A percentile compares a stretch with the other conserved stretches of the same genome.
Conservation (phyloP, 2,329 filamentous ascomycete genomes). For the Pochonia chlamydosporia region DNA sequence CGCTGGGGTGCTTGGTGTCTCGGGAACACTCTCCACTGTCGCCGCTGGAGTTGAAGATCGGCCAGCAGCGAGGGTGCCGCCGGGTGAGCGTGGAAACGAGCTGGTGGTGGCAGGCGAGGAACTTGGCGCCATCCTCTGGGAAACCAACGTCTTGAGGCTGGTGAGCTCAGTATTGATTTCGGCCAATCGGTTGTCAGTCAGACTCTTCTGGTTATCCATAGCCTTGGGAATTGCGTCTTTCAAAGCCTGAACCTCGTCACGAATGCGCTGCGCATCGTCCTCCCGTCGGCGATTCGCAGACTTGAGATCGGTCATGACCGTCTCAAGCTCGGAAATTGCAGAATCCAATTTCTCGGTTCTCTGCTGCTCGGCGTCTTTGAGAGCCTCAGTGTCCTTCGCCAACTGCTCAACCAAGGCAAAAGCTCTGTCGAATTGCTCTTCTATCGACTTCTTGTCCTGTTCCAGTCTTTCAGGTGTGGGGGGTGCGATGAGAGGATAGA, state of each 20-base stretch:
- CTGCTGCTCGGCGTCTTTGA: constrained; percentile 82
- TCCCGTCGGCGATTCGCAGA: constrained; percentile 74
- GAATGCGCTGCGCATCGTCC: constrained; percentile 79
- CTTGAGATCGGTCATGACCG: constrained; percentile 75
- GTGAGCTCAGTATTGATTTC: constrained; percentile 84
- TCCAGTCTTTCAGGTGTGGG: constrained; percentile 91
- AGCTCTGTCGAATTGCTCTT: constrained; percentile 88
- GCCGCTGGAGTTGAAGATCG: constrained; percentile 12
- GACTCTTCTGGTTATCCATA: constrained; percentile 79
- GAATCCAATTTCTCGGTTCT: constrained; percentile 78
- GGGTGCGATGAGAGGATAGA: constrained; percentile 83
- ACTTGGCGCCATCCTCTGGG: constrained; percentile 49
- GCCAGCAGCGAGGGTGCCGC: neutral
- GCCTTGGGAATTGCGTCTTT: constrained; percentile 85
- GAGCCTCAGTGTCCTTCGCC: constrained; percentile 77
- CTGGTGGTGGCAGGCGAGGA: constrained; percentile 18
- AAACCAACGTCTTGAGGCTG: constrained; percentile 84
- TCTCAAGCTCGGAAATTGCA: constrained; percentile 78
- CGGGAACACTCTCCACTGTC: constrained; percentile 13
- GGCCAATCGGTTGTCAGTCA: constrained; percentile 71
- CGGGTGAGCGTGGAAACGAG: constrained; percentile 11
- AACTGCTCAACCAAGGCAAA: constrained; percentile 91
- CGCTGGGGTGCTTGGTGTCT: constrained; percentile 19
- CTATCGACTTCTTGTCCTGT: constrained; percentile 87
- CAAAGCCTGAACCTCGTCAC: constrained; percentile 77